Conservation (phyloP, 108 stramenopile genomes). For the Bacterosira constricta region DNA sequence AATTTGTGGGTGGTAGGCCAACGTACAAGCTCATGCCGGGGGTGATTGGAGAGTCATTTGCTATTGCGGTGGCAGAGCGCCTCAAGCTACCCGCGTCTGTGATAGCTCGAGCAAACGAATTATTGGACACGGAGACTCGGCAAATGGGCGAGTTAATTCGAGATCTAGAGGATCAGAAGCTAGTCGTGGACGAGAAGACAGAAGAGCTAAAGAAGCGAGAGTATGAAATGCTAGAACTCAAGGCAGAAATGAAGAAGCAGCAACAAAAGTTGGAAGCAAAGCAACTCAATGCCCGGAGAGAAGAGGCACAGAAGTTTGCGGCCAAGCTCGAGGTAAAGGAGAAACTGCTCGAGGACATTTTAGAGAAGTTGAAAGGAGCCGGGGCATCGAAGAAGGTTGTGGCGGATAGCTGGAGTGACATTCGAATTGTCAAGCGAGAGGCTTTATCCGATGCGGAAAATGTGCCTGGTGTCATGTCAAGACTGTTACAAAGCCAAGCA, state of each 20-base stretch:
- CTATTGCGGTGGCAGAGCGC: constrained; percentile 87
- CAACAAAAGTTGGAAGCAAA: constrained; percentile 67
- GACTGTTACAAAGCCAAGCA: constrained; percentile 43
- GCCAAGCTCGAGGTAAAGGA: constrained; percentile 91
- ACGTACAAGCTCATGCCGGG: constrained; percentile 91
- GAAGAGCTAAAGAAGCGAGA: constrained; percentile 71
- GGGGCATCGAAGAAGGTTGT: constrained; percentile 82
- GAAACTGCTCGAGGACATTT: constrained; percentile 80
- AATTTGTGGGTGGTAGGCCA: constrained; percentile 86
- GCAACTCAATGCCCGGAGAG: constrained; percentile 71
- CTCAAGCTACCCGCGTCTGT: constrained; percentile 74
- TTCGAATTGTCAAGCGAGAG: constrained; percentile 84
- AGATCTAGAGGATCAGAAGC: constrained; percentile 84
- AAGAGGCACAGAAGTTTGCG: constrained; percentile 82
- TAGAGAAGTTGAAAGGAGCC: constrained; percentile 70
- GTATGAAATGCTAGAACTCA: constrained; percentile 70
- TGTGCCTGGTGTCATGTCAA: constrained; percentile 60
- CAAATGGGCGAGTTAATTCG: constrained; percentile 88
- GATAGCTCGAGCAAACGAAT: constrained; percentile 72
- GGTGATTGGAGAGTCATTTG: constrained; percentile 93
- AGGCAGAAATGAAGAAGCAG: constrained; percentile 73
- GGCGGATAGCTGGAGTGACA: constrained; percentile 88
- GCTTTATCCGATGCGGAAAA: constrained; percentile 78
- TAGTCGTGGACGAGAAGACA: constrained; percentile 67
- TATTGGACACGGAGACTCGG: constrained; percentile 85